Evolutionary conservation across 2,329 filamentous ascomycete species (phyloP).

Genomic region (Pyrenochaeta sp.): DNA sequence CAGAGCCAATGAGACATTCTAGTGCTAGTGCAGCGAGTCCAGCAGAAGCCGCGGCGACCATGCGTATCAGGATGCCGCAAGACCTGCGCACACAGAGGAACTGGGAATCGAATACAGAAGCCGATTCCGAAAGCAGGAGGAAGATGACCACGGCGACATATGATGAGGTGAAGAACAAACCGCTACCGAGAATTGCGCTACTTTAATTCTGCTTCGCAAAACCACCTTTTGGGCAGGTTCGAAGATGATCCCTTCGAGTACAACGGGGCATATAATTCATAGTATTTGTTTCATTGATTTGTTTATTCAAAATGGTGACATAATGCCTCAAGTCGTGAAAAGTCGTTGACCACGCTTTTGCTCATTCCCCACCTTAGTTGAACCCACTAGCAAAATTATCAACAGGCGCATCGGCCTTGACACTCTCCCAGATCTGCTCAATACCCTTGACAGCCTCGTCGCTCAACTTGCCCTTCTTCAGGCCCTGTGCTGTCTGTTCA

Average conservation of each 20-base stretch:
- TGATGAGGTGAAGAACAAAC: slow-evolving; percentile 40
- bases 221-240: neutral
- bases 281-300: too few species aligned
- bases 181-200: slow-evolving; percentile 34
- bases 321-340: neutral
- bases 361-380: neutral
- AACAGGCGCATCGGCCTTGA: slow-evolving; percentile 36
- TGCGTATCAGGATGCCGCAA: slow-evolving; percentile 11
- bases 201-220: slow-evolving; percentile 9
- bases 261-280: too few species aligned
- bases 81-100: slow-evolving; percentile 8
- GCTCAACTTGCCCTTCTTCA: slow-evolving; percentile 39
- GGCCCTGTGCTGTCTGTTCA: slow-evolving; percentile 27
- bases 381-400: slow-evolving; percentile 25
- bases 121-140: slow-evolving; percentile 3
- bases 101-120: slow-evolving; percentile 4
- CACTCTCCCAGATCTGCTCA: slow-evolving; percentile 33
- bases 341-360: neutral
- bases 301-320: too few species aligned
- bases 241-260: too few species aligned
- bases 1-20: slow-evolving; percentile 14
- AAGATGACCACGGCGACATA: slow-evolving; percentile 8
- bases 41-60: slow-evolving; percentile 10
- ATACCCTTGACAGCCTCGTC: slow-evolving; percentile 30
- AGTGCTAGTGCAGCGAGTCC: slow-evolving; percentile 9